Percentiles rank a stretch among this genome's conserved stretches.
Conservation (phyloP, 257 asterid species). For the Fraxinus quadrangulata region DNA sequence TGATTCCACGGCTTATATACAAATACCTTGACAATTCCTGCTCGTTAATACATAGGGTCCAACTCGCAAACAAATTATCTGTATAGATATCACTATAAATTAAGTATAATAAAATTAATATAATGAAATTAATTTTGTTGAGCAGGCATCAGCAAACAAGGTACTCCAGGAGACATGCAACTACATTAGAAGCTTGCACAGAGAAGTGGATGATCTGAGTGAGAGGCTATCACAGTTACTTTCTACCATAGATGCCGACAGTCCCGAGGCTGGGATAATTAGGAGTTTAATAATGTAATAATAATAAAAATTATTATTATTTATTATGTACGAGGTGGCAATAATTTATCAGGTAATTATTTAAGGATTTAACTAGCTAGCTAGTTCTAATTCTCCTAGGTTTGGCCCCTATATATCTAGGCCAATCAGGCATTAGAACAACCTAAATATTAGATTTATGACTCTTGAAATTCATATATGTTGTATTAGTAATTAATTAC, state of each 20-base stretch:
- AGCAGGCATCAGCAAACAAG: slow-evolving; percentile 83
- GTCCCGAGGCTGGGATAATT: slow-evolving; percentile 89
- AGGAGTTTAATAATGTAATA: slow-evolving; percentile 63
- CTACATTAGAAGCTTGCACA: slow-evolving; percentile 79
- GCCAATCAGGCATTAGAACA: slow-evolving; percentile 15
- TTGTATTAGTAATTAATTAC: slow-evolving; percentile 29
- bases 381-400: slow-evolving; percentile 20
- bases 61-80: too few relatives aligned
- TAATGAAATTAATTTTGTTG: background rate
- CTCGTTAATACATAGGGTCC: background rate
- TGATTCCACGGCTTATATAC: background rate
- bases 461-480: slow-evolving; percentile 4
- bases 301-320: too few relatives aligned
- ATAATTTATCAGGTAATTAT: slow-evolving; percentile 1
- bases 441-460: slow-evolving; percentile 19
- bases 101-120: background rate
- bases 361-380: slow-evolving; percentile 6
- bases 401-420: background rate
- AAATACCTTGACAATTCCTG: too few relatives aligned
- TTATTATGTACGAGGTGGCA: background rate
- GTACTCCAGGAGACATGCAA: slow-evolving; percentile 97
- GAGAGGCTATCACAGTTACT: slow-evolving; percentile 83
- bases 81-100: too few relatives aligned
- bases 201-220: slow-evolving; percentile 84
- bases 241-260: slow-evolving; percentile 75